phyloP scores from a whole-genome alignment of 2,329 filamentous ascomycete species.

The Clarireedia hainanense region DNA sequence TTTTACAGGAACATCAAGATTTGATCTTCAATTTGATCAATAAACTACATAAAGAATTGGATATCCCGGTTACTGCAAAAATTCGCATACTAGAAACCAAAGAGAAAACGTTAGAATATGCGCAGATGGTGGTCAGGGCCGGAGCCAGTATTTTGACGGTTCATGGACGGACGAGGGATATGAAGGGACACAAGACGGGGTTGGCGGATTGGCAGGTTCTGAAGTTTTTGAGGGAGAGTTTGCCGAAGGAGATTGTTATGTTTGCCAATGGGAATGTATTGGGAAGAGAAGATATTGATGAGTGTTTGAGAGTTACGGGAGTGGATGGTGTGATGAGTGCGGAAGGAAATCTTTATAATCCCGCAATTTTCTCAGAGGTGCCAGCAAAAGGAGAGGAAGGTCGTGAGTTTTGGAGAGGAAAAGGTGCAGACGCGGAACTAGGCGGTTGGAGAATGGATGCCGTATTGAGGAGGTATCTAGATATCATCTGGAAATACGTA shows the following conservation, averaged over 20 bases:
- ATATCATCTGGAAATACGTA: conserved; percentile 78
- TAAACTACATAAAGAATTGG: conserved; percentile 68
- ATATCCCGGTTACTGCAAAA: conserved; percentile 87
- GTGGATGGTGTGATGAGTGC: conserved; percentile 94
- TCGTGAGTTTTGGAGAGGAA: conserved; percentile 71
- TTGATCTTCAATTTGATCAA: conserved; percentile 77
- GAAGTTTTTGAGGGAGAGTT: conserved; percentile 69
- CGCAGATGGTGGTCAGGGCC: conserved; percentile 74
- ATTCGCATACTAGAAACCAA: conserved; percentile 82
- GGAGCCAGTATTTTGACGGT: conserved; percentile 92
- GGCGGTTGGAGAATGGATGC: conserved; percentile 88
- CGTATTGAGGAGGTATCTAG: conserved; percentile 77
- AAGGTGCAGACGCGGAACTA: conserved; percentile 47
- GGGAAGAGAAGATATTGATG: conserved; percentile 66
- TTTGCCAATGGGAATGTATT: conserved; percentile 97
- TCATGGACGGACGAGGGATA: conserved; percentile 79
- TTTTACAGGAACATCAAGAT: conserved; percentile 86
- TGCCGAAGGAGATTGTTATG: conserved; percentile 82
- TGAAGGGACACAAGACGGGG: conserved; percentile 93
- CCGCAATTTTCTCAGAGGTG: conserved; percentile 69
- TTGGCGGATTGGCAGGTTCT: conserved; percentile 88
- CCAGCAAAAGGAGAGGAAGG: conserved; percentile 58
- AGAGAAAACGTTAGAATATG: conserved; percentile 83
- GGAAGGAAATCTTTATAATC: conserved; percentile 90
- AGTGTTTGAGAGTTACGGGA: conserved; percentile 74